Base-by-base conservation (phyloP, 148 eudicot genomes). In the Cornus controversa region DNA sequence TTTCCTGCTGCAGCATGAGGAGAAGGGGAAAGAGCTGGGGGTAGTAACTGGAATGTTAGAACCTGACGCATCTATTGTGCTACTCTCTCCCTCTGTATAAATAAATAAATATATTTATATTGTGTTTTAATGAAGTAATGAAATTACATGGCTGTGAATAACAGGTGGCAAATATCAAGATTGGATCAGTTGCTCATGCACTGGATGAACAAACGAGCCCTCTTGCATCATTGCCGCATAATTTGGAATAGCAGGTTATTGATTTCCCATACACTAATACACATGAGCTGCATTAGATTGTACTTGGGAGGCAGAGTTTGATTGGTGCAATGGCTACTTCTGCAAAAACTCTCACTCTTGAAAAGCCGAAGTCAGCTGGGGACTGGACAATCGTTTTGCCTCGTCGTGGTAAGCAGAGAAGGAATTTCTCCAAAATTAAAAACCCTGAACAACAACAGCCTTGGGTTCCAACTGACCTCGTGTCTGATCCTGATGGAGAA, bases 371-470 rank as follows among this genome's bases (percentile, higher is more conserved):
- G 37, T 80, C 77, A 36, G 78, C 73, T 34, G 89, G 69, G 28
- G 87, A 89, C 34, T 93, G 98, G 98, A 90, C 83, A 24, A 62
- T 90, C 47, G 94, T 92, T 79, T 75, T 91, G 78, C 92, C 94
- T 76, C 91, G 89, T 69, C 90, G 90, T 24, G 73, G 83, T 11
- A 91, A 87, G 74, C 81, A 77, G 53, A 89, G 78, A 71, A 89
- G 77, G 75, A 73, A 72, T 27, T 66, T 73, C 4, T 76, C 80
- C 47, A 85, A 79, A 80, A 66, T 42, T 25, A 65, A 47, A 60
- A 67, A 15, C 2, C 40, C 79, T 2, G 72, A 84, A 77, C 69
- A 76, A 34, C 67, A 83, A 40, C 86, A 78, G 54, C 74, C 83
- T 42, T 93, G 94, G 93, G 77, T 72, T 71, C 90, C 93, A 22